These are phyloP conservation scores for Claviceps monticola DNA, from an alignment of 2,329 filamentous ascomycete species.

Conservation along the genomic window DNA sequence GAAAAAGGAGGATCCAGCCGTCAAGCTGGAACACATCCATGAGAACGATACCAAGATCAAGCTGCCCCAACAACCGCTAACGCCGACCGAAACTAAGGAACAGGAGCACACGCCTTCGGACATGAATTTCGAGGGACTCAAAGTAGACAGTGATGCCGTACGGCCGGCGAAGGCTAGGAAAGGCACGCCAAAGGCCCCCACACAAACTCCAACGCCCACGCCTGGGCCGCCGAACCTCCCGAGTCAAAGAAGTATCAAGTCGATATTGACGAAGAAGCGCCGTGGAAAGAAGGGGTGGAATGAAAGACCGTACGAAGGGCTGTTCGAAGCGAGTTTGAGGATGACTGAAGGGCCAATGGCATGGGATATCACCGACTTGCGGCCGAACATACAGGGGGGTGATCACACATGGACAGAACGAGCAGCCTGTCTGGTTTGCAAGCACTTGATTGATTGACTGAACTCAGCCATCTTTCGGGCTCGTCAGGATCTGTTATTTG, in stretches of 20 bases:
- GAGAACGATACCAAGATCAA: slow-evolving; percentile 13
- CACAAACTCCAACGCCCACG: slow-evolving; percentile 18
- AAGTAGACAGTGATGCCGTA: slow-evolving; percentile 25
- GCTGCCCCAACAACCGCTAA: slow-evolving; percentile 28
- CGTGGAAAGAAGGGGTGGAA: slow-evolving; percentile 25
- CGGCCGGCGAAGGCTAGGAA: slow-evolving; percentile 20
- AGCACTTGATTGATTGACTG: slow-evolving; percentile 31
- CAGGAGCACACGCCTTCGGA: slow-evolving; percentile 34
- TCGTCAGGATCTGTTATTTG: not conserved
- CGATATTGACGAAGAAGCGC: slow-evolving; percentile 18
- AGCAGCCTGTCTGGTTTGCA: slow-evolving; percentile 35
- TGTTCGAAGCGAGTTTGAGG: slow-evolving; percentile 36
- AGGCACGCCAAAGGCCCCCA: slow-evolving; percentile 15
- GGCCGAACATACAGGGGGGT: slow-evolving; percentile 31
- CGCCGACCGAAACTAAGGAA: slow-evolving; percentile 35
- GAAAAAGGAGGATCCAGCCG: slow-evolving; percentile 20
- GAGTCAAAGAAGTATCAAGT: slow-evolving; percentile 13
- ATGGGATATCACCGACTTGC: slow-evolving; percentile 38
- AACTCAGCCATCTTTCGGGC: not conserved
- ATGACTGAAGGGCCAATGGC: slow-evolving; percentile 33
- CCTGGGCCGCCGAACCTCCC: slow-evolving; percentile 15
- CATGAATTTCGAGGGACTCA: slow-evolving; percentile 37
- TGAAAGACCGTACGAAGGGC: slow-evolving; percentile 33
- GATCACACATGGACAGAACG: slow-evolving; percentile 40
- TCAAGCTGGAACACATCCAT: slow-evolving; percentile 16